Evolutionary conservation across 2,329 filamentous ascomycete genomes (phyloP).

Genomic region (Basipetospora chlamydospora): DNA sequence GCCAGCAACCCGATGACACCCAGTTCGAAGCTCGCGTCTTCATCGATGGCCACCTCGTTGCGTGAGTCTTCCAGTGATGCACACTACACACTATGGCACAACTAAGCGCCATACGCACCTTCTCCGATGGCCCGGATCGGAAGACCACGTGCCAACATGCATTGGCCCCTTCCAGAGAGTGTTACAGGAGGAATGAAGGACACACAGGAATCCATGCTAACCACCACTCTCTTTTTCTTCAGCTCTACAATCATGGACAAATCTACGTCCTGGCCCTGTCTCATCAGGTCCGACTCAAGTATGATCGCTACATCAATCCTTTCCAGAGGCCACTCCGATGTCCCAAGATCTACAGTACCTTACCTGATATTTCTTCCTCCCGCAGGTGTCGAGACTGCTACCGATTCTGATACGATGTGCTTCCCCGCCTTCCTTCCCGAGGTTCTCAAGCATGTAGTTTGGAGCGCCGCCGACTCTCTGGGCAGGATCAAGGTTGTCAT

Average conservation of each 20-base stretch:
- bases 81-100: background rate
- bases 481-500: conserved; percentile 67
- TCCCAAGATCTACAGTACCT: conserved; percentile 31
- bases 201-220: too few relatives aligned
- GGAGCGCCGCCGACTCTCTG: conserved; percentile 55
- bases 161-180: too few relatives aligned
- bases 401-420: background rate
- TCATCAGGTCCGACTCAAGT: too few relatives aligned
- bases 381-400: background rate
- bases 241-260: conserved; percentile 42
- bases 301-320: too few relatives aligned
- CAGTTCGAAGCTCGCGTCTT: conserved; percentile 53
- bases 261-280: conserved; percentile 33
- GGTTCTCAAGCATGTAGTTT: conserved; percentile 53
- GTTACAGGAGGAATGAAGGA: too few relatives aligned
- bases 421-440: conserved; percentile 62
- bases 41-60: conserved; percentile 49
- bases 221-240: too few relatives aligned
- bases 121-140: background rate
- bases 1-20: conserved; percentile 38
- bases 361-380: conserved; percentile 17
- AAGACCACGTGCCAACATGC: too few relatives aligned
- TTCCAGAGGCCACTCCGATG: too few relatives aligned
- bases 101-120: background rate
- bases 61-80: conserved; percentile 28